phyloP scores from a whole-genome alignment of 2,329 filamentous ascomycete species.

The Epicoccum sorghinum region DNA sequence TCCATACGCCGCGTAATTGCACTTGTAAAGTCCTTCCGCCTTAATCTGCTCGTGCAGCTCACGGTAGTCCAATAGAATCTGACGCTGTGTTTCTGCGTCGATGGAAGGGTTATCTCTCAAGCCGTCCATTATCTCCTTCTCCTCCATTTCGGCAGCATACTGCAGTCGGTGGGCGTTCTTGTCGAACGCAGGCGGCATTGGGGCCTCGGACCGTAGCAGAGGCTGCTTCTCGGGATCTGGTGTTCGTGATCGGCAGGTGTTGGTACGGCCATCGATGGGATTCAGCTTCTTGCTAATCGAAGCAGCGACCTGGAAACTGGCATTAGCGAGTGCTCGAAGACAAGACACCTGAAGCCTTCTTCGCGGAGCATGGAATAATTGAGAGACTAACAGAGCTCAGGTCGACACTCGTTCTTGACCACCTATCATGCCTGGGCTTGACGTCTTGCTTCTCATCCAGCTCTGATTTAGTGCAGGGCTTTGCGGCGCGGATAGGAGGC shows the following conservation, averaged over 20 bases:
- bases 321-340: slow-evolving; percentile 24
- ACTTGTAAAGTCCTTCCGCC: slow-evolving; percentile 64
- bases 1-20: slow-evolving; percentile 63
- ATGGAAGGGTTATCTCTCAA: slow-evolving; percentile 56
- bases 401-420: slow-evolving; percentile 34
- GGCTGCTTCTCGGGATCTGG: slow-evolving; percentile 34
- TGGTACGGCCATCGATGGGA: slow-evolving; percentile 18
- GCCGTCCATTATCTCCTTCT: slow-evolving; percentile 48
- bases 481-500: slow-evolving; percentile 63
- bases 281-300: slow-evolving; percentile 34
- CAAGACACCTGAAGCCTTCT: slow-evolving; percentile 6
- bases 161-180: slow-evolving; percentile 32
- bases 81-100: slow-evolving; percentile 60
- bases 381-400: slow-evolving; percentile 36
- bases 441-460: slow-evolving; percentile 21
- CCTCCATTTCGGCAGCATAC: slow-evolving; percentile 43
- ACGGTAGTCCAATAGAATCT: slow-evolving; percentile 63
- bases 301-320: slow-evolving; percentile 28
- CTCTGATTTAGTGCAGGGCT: slow-evolving; percentile 41
- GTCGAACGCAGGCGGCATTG: slow-evolving; percentile 16
- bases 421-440: slow-evolving; percentile 1
- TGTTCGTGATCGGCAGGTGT: slow-evolving; percentile 28
- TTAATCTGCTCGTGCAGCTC: slow-evolving; percentile 61
- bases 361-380: slow-evolving; percentile 6
- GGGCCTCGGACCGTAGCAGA: slow-evolving; percentile 15